A percentile compares a stretch with the other conserved stretches of the same genome.
phyloP scores from a whole-genome alignment of 768 basidiomycete genomes.

The Cystofilobasidium macerans region DNA sequence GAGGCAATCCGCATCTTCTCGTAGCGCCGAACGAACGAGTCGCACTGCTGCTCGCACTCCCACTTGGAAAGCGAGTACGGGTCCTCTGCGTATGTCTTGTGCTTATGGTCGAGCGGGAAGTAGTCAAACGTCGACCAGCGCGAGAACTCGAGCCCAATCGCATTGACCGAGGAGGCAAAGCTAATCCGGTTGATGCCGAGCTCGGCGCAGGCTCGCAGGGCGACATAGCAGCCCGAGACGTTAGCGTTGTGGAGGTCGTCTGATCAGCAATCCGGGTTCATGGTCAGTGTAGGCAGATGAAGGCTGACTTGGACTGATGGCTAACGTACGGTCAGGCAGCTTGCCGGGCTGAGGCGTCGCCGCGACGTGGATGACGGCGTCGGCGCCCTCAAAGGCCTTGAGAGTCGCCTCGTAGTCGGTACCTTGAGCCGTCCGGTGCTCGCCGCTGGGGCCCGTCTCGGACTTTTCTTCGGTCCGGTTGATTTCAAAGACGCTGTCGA shows the following conservation, averaged over 20 bases:
- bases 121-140: constrained; percentile 9
- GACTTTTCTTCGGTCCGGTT: constrained; percentile 11
- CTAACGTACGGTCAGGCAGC: neutral
- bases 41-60: constrained; percentile 2
- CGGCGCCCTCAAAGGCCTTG: constrained; percentile 15
- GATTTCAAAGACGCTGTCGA: constrained; percentile 11
- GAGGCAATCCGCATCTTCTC: constrained; percentile 10
- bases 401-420: constrained; percentile 12
- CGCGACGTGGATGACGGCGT: constrained; percentile 15
- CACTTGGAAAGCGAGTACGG: constrained; percentile 6
- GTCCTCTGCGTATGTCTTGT: constrained; percentile 6
- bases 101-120: constrained; percentile 5
- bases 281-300: neutral
- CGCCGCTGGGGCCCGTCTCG: neutral
- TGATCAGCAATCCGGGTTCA: neutral
- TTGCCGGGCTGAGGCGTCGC: neutral
- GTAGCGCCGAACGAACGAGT: constrained; percentile 7
- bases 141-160: constrained; percentile 13
- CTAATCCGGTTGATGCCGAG: constrained; percentile 11
- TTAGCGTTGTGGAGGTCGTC: neutral
- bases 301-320: neutral
- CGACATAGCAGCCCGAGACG: constrained; percentile 4
- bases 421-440: constrained; percentile 14
- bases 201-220: constrained; percentile 14
- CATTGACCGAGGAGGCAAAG: constrained; percentile 13